Evolutionary conservation across 805 yeast genomes (phyloP), one percentile per base, ranked within the genome.

Genomic region (Candida arabinofermentans): DNA sequence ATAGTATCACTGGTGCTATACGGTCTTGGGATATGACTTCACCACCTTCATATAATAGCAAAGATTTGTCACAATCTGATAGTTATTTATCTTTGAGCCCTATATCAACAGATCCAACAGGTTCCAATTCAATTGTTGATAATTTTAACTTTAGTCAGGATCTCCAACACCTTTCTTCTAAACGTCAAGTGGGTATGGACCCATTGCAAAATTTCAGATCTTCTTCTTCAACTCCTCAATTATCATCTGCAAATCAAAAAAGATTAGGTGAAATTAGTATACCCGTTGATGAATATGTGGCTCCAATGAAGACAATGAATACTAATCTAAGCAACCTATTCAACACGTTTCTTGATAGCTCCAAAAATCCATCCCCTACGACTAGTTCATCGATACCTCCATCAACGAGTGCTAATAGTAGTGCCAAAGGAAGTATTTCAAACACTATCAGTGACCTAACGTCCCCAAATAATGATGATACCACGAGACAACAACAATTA

Each of bases 221-320:
- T 1, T 37, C 56, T 18, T 31, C 54, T 16, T 27, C 47, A n/a
- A 29, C 42, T 27, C 37, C 46, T 9, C 46, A 40, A 23, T 36
- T 34, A 10, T 37, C 42, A n/a, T 31, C 42, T 10, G 26, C 43
- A 5, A 33, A 39, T 27, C 49, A 46, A 18, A 57, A 50, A 36
- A 51, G 63, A 30, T 37, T 55, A 2, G 67, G 67, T 9, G 67
- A 62, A 43, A 62, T 62, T 4, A 38, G 58, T 2, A 43, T 62
- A 5, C 64, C 67, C 3, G 51, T 62, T 22, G 66, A 64, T 37
- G 69, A 65, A 40, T 65, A 60, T 40, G 61, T 64, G 14, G 64
- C 61, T 24, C 69, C 69, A 10, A 38, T 64, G 41, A 61, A 62
- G 40, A 57, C 64, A 21, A 64, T 64, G 67, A 62, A 61, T 39